A percentile compares a stretch with the other conserved stretches of the same genome.
Evolutionary conservation across 129 eudicot species (phyloP).

Genomic region (Artemisia annua): DNA sequence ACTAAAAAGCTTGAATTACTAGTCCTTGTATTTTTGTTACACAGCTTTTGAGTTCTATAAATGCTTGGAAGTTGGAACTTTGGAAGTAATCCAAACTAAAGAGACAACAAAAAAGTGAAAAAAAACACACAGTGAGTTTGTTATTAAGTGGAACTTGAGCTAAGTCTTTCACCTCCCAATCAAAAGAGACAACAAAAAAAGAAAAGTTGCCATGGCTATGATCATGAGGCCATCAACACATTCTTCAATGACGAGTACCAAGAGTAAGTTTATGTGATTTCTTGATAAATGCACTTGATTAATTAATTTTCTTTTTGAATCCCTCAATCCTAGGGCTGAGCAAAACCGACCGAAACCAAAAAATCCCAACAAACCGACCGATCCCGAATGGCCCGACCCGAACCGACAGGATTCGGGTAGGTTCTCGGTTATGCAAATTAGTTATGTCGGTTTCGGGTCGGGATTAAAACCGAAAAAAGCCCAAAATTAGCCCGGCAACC

Average conservation of each 20-base stretch:
- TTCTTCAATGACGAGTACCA: slow-evolving; percentile 14
- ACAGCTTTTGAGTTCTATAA: slow-evolving; percentile 27
- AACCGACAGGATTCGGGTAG: too few relatives aligned
- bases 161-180: slow-evolving; percentile 38
- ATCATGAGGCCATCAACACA: background rate
- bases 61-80: slow-evolving; percentile 19
- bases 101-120: slow-evolving; percentile 22
- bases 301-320: too few relatives aligned
- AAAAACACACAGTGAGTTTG: background rate
- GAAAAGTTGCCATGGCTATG: slow-evolving; percentile 10
- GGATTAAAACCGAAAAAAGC: too few relatives aligned
- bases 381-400: too few relatives aligned
- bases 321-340: too few relatives aligned
- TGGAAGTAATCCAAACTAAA: slow-evolving; percentile 12
- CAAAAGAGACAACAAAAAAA: slow-evolving; percentile 25
- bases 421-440: too few relatives aligned
- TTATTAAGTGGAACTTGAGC: slow-evolving; percentile 29
- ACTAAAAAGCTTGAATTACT: slow-evolving; percentile 17
- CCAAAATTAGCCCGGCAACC: too few relatives aligned
- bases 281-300: background rate
- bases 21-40: slow-evolving; percentile 12
- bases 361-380: too few relatives aligned
- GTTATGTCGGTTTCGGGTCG: too few relatives aligned
- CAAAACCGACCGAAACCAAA: too few relatives aligned
- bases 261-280: slow-evolving; percentile 14